Evolutionary conservation across 208 protist species (phyloP), one percentile per base, ranked within the genome.

Genomic region (Leptomonas pyrrhocoris): DNA sequence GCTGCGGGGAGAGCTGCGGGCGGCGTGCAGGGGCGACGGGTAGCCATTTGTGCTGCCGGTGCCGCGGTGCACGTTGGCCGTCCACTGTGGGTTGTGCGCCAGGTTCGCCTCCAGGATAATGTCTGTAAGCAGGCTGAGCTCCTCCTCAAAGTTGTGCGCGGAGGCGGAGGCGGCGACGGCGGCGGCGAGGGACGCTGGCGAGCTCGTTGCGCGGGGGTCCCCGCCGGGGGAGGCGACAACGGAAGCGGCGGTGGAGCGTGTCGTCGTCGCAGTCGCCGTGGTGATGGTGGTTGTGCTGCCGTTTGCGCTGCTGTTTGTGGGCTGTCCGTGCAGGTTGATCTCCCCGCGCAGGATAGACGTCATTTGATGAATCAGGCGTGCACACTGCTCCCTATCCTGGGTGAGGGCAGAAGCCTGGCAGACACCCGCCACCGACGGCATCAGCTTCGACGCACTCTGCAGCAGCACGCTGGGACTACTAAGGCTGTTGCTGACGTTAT

Each of bases 331-430:
- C 27, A 87, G 57, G 58, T 79, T 58, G 65, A 87, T 72, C 54
- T 87, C 78, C 0, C 65, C 63, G 9, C 74, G 82, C 36, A 83
- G 64, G 8, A 74, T 69, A 12, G 60, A 61, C 16, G 79, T 80
- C 58, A 87, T 65, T 25, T 69, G 74, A n/a, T 87, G 82, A n/a
- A 87, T 70, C n/a, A 87, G 68, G 12, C 79, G 73, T n/a, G 68
- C 67, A 53, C 57, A 80, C 50, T 81, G 75, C 23, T 87, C 82
- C 36, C 64, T 42, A 28, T 84, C 67, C 61, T 84, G 75, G 0
- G 68, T 71, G 45, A 87, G 61, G 51, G 65, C 68, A n/a, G 77
- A 78, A 13, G 61, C 64, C 62, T 87, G 82, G 43, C 75, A 82
- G 25, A 77, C 73, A 25, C 67, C 75, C 12, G 82, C 82, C 40